Evolutionary conservation across 768 basidiomycete genomes (phyloP).

Genomic region (Hemileccinum rubropunctum): DNA sequence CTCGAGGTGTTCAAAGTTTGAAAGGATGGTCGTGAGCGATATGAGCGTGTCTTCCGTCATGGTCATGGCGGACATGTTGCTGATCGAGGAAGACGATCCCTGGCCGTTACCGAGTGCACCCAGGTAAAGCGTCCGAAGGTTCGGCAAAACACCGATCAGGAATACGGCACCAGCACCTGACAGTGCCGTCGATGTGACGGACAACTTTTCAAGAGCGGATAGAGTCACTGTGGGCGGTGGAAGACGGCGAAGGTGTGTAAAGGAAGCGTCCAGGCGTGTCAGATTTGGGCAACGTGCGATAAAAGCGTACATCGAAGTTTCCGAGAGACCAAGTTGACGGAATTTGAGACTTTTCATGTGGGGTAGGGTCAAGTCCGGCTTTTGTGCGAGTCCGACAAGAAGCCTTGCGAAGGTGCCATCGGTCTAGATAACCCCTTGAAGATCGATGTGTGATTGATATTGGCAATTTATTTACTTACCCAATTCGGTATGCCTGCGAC

Average conservation of each 20-base stretch:
- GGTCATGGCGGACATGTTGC: slow-evolving; percentile 50
- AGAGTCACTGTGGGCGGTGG: neutral
- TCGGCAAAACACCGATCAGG: slow-evolving; percentile 37
- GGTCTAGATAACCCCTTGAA: slow-evolving; percentile 39
- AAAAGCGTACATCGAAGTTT: slow-evolving; percentile 42
- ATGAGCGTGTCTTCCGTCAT: slow-evolving; percentile 50
- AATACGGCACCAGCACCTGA: slow-evolving; percentile 39
- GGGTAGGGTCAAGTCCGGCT: slow-evolving; percentile 31
- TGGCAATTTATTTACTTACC: slow-evolving; percentile 35
- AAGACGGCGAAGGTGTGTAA: slow-evolving; percentile 51
- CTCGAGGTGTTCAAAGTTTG: slow-evolving; percentile 39
- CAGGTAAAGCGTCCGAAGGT: slow-evolving; percentile 49
- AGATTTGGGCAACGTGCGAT: slow-evolving; percentile 49
- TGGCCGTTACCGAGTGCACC: slow-evolving; percentile 56
- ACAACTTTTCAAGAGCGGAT: slow-evolving; percentile 54
- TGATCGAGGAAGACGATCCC: slow-evolving; percentile 42
- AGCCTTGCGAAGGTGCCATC: slow-evolving; percentile 54
- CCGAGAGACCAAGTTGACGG: slow-evolving; percentile 51
- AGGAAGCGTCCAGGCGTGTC: slow-evolving; percentile 59
- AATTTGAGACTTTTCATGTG: slow-evolving; percentile 57
- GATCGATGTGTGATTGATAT: neutral
- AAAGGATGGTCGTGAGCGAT: slow-evolving; percentile 42
- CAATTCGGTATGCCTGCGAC: slow-evolving; percentile 60
- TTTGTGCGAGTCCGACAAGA: slow-evolving; percentile 20
- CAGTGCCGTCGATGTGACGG: slow-evolving; percentile 54